These are phyloP conservation scores for Stemphylium lycopersici DNA, from an alignment of 2,329 filamentous ascomycete genomes.

Conservation along the genomic window DNA sequence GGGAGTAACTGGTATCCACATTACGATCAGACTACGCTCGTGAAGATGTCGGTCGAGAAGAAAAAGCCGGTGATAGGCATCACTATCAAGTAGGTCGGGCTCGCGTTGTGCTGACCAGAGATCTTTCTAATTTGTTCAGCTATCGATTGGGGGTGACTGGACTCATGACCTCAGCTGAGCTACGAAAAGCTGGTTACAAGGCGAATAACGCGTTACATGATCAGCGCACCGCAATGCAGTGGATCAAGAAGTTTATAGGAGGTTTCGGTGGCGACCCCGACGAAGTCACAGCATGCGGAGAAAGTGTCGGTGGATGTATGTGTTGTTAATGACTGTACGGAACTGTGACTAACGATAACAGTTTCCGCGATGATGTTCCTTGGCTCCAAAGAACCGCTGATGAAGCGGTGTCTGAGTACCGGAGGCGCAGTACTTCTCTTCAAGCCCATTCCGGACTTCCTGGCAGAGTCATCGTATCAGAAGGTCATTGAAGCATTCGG, in stretches of 20 bases:
- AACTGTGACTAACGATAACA: slow-evolving; percentile 11
- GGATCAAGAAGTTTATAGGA: slow-evolving; percentile 46
- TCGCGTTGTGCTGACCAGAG: slow-evolving; percentile 36
- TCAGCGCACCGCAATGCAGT: slow-evolving; percentile 46
- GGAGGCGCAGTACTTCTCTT: slow-evolving; percentile 49
- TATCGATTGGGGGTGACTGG: slow-evolving; percentile 42
- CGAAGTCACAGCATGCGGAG: slow-evolving; percentile 52
- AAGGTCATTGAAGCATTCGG: slow-evolving; percentile 50
- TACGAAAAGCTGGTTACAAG: slow-evolving; percentile 52
- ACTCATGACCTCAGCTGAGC: slow-evolving; percentile 55
- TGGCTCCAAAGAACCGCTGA: slow-evolving; percentile 38
- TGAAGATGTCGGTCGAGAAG: slow-evolving; percentile 52
- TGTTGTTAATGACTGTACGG: neutral
- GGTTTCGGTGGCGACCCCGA: slow-evolving; percentile 49
- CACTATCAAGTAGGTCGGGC: slow-evolving; percentile 51
- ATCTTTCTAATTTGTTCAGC: slow-evolving; percentile 18
- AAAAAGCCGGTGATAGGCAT: slow-evolving; percentile 55
- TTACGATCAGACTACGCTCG: slow-evolving; percentile 55
- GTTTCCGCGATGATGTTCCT: slow-evolving; percentile 39
- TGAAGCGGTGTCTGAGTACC: slow-evolving; percentile 52
- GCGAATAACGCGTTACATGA: slow-evolving; percentile 45
- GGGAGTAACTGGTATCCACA: slow-evolving; percentile 62
- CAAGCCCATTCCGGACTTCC: slow-evolving; percentile 46
- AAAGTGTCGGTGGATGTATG: slow-evolving; percentile 57
- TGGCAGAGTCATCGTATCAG: slow-evolving; percentile 53